Evolutionary conservation across 768 basidiomycete genomes (phyloP), one percentile per base, ranked within the genome.

Genomic region (Suillus lakei): DNA sequence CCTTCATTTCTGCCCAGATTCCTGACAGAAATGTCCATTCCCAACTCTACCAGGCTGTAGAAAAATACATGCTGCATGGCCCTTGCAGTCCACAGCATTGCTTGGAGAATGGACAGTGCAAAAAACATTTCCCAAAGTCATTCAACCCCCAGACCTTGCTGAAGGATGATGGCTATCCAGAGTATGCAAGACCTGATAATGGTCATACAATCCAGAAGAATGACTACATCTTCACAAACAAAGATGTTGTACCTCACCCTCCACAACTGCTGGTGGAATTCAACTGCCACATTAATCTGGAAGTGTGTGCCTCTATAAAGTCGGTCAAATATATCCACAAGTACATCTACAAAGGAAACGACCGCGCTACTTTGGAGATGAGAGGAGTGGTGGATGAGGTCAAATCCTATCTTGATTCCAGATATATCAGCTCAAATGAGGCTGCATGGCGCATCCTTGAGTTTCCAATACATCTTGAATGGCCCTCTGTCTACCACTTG

Each of bases 221-320:
- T 9, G 63, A 63, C 3, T 43, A 66, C 21, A 6, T 26, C 34
- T 68, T 80, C 34, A 73, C 79, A 65, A 86, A 86, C 61, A 66
- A 64, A 0, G 74, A 78, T 76, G 75, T 86, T 26, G 80, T 86
- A 3, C 81, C 82, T 3, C 80, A 84, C 67, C 71, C 65, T 54
- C 79, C 78, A 1, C 79, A 70, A 34, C 72, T 85, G 0, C 65
- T 69, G 48, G 73, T 71, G 0, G 68, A 74, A 26, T 84, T 77
- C 64, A 23, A 78, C 62, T 84, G 83, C 65, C 83, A 87, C 63
- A 84, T 85, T 68, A 88, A 87, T 73, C 66, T 85, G 0, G 84
- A 87, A 67, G 78, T 78, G 56, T 74, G 71, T 60, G 72, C 71
- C 0, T 79, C 77, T 16, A 67, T 86, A 43, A 73, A 72, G 10